Percentiles rank a stretch among this genome's conserved stretches.
Conservation (phyloP, 257 asterid species). For the Solanum piurae region DNA sequence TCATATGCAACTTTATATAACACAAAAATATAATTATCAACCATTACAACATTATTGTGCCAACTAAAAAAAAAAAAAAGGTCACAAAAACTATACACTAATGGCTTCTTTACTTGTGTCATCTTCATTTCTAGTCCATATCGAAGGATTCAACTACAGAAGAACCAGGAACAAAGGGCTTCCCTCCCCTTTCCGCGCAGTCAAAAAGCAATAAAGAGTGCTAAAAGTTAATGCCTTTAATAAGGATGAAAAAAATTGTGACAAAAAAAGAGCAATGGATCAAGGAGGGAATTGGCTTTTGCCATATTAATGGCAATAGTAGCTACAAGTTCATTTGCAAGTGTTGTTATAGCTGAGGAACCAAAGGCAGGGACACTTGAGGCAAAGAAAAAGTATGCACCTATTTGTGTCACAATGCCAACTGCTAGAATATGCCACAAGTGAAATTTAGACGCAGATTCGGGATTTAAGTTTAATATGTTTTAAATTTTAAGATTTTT, state of each 20-base stretch:
- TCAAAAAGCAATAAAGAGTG: slow-evolving; percentile 1
- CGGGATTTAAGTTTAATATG: not conserved
- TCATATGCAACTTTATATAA: not conserved
- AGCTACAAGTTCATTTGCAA: slow-evolving; percentile 36
- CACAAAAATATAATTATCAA: not conserved
- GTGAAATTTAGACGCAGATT: not conserved
- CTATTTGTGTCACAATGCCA: slow-evolving; percentile 64
- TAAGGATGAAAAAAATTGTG: slow-evolving; percentile 15
- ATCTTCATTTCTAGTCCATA: slow-evolving; percentile 17
- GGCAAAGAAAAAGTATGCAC: slow-evolving; percentile 68
- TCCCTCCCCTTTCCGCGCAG: not conserved
- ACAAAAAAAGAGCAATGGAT: slow-evolving; percentile 16
- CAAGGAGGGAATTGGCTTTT: slow-evolving; percentile 52
- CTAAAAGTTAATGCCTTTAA: slow-evolving; percentile 32
- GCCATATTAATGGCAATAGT: slow-evolving; percentile 41
- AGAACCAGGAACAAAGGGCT: too few species aligned
- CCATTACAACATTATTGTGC: not conserved
- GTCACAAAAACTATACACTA: not conserved
- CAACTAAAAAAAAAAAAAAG: not conserved
- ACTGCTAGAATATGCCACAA: slow-evolving; percentile 56
- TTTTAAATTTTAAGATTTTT: fast-evolving
- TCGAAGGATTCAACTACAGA: too few species aligned
- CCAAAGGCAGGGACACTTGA: slow-evolving; percentile 42
- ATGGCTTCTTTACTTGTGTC: slow-evolving; percentile 43
- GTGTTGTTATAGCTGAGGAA: slow-evolving; percentile 46